Conservation (phyloP, 2,329 filamentous ascomycete genomes). For the Epichloe coenophiala region DNA sequence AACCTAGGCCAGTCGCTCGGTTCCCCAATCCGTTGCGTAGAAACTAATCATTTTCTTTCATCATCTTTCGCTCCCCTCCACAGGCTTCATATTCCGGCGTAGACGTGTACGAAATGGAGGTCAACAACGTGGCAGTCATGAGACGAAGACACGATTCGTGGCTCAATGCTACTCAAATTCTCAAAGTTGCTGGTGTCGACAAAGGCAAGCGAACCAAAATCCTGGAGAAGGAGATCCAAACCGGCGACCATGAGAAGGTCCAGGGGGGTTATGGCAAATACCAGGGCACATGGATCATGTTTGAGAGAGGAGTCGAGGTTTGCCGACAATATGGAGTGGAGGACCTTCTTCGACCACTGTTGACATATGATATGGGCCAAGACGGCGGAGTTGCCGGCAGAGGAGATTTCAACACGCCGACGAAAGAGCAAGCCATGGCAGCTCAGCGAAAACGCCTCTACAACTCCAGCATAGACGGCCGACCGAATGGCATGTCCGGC, state of each 20-base stretch:
- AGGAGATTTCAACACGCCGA: slow-evolving; percentile 80
- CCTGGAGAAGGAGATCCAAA: slow-evolving; percentile 92
- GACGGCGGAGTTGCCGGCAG: slow-evolving; percentile 59
- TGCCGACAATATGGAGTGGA: slow-evolving; percentile 71
- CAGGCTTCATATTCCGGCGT: slow-evolving; percentile 88
- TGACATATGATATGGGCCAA: slow-evolving; percentile 70
- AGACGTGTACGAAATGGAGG: slow-evolving; percentile 96
- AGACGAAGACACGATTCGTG: slow-evolving; percentile 87
- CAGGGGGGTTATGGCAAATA: slow-evolving; percentile 99
- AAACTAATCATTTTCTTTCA: not conserved
- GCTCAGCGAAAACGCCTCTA: slow-evolving; percentile 88
- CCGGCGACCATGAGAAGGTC: slow-evolving; percentile 94
- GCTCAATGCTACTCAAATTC: slow-evolving; percentile 95
- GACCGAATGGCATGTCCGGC: slow-evolving; percentile 54
- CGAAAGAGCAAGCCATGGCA: slow-evolving; percentile 97
- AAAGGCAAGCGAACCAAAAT: slow-evolving; percentile 98
- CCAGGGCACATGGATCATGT: slow-evolving; percentile 97
- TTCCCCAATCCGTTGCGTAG: not conserved
- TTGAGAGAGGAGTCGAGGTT: slow-evolving; percentile 81
- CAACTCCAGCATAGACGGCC: slow-evolving; percentile 51
- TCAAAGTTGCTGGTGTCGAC: slow-evolving; percentile 93
- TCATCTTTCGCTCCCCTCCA: not conserved
- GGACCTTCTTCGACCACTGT: slow-evolving; percentile 57
- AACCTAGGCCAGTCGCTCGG: not conserved
- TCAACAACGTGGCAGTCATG: slow-evolving; percentile 89